These are phyloP conservation scores for Tulasnella sp. DNA, from an alignment of 768 basidiomycete genomes.

Conservation along the genomic window DNA sequence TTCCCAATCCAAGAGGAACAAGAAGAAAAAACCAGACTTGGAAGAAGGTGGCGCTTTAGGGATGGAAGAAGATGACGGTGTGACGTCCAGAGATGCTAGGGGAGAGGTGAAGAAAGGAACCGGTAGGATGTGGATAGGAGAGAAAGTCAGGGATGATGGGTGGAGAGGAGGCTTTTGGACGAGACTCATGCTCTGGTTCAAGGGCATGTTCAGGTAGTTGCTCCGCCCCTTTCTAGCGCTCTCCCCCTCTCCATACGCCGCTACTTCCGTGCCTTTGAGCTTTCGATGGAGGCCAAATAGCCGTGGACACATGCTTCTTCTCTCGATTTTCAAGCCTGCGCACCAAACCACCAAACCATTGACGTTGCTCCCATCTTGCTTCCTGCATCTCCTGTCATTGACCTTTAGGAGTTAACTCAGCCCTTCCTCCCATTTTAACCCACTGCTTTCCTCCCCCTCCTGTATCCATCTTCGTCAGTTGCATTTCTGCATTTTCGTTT, in stretches of 20 bases:
- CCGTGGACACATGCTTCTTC: neutral
- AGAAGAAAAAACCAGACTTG: slow-evolving; percentile 23
- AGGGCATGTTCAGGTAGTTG: slow-evolving; percentile 26
- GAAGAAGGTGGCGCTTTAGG: slow-evolving; percentile 26
- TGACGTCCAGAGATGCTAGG: neutral
- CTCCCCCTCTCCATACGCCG: neutral
- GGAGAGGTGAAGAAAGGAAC: slow-evolving; percentile 32
- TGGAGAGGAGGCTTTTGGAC: slow-evolving; percentile 36
- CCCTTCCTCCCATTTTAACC: too few species aligned
- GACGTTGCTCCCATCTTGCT: neutral
- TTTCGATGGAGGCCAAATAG: neutral
- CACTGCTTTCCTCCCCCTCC: too few species aligned
- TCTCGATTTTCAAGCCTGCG: neutral
- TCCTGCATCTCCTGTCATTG: neutral
- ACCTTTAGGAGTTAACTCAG: neutral
- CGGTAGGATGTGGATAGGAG: slow-evolving; percentile 33
- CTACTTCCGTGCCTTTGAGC: neutral
- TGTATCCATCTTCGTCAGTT: too few species aligned
- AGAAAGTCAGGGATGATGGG: slow-evolving; percentile 29
- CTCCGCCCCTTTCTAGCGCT: neutral
- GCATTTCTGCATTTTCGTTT: too few species aligned
- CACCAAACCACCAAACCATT: neutral
- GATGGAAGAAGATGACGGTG: neutral
- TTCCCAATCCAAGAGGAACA: neutral
- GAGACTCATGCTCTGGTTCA: slow-evolving; percentile 34